Evolutionary conservation across 495 filamentous ascomycete species (phyloP).

Genomic region (Neurospora sublineolata): DNA sequence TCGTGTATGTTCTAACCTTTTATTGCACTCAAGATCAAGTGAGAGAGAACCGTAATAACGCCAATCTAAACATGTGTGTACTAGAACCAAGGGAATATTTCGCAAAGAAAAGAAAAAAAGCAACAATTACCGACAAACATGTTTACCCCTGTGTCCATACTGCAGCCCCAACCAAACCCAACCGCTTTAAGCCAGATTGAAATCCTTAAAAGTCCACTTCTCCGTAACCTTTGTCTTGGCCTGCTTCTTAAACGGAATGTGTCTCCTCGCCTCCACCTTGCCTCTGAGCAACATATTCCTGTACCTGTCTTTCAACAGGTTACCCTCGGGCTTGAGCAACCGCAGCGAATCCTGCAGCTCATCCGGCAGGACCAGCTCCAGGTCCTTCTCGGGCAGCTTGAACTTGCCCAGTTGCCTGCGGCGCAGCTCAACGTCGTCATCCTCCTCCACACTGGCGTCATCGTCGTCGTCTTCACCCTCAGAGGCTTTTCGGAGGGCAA

Average conservation of each 20-base stretch:
- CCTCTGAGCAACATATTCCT: conserved; percentile 77
- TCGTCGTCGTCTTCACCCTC: conserved; percentile 29
- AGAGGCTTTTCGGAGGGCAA: conserved; percentile 25
- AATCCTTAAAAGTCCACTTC: conserved; percentile 97
- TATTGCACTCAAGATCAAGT: background rate
- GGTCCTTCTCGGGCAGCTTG: conserved; percentile 61
- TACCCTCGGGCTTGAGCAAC: conserved; percentile 85
- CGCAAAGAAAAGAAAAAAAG: background rate
- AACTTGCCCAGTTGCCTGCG: conserved; percentile 66
- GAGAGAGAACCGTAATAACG: background rate
- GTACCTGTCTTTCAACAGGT: conserved; percentile 83
- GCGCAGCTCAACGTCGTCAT: conserved; percentile 55
- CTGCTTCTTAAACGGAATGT: conserved; percentile 67
- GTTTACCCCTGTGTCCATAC: background rate
- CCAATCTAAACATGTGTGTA: background rate
- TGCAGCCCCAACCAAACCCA: background rate
- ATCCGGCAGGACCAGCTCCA: conserved; percentile 85
- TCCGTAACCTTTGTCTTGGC: conserved; percentile 68
- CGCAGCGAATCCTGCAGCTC: conserved; percentile 87
- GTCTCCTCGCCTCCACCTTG: conserved; percentile 72
- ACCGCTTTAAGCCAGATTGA: conserved; percentile 18
- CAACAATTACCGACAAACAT: background rate
- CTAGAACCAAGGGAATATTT: background rate
- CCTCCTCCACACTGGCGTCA: conserved; percentile 19
- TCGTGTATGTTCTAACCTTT: background rate